Percentiles rank a stretch among this genome's conserved stretches.
Evolutionary conservation across 768 basidiomycete species (phyloP).

Genomic region (Pleurotus djamor): DNA sequence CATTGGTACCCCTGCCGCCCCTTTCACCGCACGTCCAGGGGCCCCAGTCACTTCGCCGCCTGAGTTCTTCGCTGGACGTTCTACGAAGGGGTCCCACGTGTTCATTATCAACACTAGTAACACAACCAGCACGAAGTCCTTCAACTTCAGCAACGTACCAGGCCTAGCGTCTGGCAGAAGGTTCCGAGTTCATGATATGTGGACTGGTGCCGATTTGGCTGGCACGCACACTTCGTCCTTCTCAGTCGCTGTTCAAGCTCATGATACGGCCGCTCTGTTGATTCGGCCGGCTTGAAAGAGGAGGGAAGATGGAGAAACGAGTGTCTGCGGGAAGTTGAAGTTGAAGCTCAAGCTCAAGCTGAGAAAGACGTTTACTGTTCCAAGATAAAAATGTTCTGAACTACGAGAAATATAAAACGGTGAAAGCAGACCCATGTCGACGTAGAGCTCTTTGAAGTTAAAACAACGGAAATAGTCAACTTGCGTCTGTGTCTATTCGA

Average conservation of each 20-base stretch:
- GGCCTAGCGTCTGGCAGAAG: conserved; percentile 34
- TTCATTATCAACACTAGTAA: conserved; percentile 51
- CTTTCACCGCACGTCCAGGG: conserved; percentile 40
- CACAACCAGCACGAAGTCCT: conserved; percentile 37
- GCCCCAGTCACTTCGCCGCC: conserved; percentile 42
- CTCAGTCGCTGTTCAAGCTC: conserved; percentile 38
- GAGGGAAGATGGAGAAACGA: too few relatives aligned
- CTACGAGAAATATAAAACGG: too few relatives aligned
- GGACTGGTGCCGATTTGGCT: conserved; percentile 39
- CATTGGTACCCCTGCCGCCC: conserved; percentile 43
- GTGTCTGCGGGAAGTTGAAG: too few relatives aligned
- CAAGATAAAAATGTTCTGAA: too few relatives aligned
- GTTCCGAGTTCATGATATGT: conserved; percentile 53
- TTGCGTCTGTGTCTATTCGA: too few relatives aligned
- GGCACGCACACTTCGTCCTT: conserved; percentile 38
- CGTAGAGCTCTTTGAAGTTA: too few relatives aligned
- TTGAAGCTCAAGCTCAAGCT: too few relatives aligned
- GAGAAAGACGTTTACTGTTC: too few relatives aligned
- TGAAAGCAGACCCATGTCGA: too few relatives aligned
- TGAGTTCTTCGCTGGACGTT: conserved; percentile 49
- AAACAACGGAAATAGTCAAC: too few relatives aligned
- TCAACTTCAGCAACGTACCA: conserved; percentile 44
- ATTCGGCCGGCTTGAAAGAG: conserved; percentile 15
- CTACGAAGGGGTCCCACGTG: conserved; percentile 48
- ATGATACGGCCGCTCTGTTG: conserved; percentile 53